Evolutionary conservation across 2,329 filamentous ascomycete genomes (phyloP).

Genomic region (Xylaria multiplex): DNA sequence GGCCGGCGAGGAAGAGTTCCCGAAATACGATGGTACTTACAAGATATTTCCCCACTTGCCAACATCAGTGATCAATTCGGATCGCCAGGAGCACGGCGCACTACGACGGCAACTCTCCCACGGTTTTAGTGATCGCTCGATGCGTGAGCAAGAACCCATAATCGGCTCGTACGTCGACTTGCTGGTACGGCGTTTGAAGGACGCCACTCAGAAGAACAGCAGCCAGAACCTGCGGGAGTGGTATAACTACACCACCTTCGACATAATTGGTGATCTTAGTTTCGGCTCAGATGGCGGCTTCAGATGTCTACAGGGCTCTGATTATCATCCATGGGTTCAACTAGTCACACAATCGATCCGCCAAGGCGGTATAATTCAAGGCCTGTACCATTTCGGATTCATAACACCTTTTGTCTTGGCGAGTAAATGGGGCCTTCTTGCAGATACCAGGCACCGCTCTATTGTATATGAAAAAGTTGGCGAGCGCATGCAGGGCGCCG

Average conservation of each 20-base stretch:
- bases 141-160: conserved; percentile 55
- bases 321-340: conserved; percentile 50
- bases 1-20: conserved; percentile 43
- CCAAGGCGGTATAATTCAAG: conserved; percentile 29
- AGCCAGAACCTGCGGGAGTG: conserved; percentile 50
- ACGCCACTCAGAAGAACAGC: conserved; percentile 10
- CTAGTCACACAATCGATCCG: conserved; percentile 44
- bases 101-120: conserved; percentile 51
- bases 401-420: conserved; percentile 13
- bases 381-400: conserved; percentile 30
- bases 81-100: conserved; percentile 47
- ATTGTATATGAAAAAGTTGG: conserved; percentile 42
- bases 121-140: conserved; percentile 53
- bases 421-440: conserved; percentile 15
- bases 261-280: conserved; percentile 58
- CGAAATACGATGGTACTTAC: conserved; percentile 47
- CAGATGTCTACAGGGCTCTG: conserved; percentile 48
- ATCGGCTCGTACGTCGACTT: conserved; percentile 52
- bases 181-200: conserved; percentile 46
- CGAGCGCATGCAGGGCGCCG: conserved; percentile 43
- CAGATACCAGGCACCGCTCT: conserved; percentile 31
- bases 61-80: conserved; percentile 45
- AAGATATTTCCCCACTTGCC: conserved; percentile 38
- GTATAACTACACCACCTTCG: conserved; percentile 55
- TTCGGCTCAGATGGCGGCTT: conserved; percentile 56